Evolutionary conservation across 2,329 filamentous ascomycete genomes (phyloP).

Genomic region (Ciborinia camelliae): DNA sequence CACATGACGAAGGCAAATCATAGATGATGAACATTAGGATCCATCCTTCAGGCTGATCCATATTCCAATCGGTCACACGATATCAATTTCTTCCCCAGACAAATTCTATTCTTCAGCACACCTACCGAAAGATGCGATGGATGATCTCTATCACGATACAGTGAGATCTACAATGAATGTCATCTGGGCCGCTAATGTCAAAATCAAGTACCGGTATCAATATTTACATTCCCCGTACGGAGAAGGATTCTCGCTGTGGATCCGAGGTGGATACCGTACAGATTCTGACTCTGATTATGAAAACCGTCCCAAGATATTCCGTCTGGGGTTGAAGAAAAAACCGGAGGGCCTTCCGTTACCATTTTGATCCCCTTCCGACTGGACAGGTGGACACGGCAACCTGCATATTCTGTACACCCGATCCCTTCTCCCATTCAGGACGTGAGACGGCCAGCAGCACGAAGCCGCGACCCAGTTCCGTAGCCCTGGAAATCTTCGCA

Average conservation of each 20-base stretch:
- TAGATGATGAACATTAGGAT: not conserved
- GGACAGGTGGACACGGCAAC: constrained; percentile 1
- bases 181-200: constrained; percentile 6
- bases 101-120: constrained; percentile 3
- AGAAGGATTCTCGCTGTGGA: not conserved
- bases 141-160: constrained; percentile 2
- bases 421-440: constrained; percentile 4
- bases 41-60: constrained; percentile 4
- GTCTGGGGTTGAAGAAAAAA: not conserved
- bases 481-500: constrained; percentile 14
- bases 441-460: constrained; percentile 4
- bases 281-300: not conserved
- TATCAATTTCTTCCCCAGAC: constrained; percentile 1
- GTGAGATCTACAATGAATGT: constrained; percentile 6
- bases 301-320: not conserved
- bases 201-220: not conserved
- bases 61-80: constrained; percentile 1
- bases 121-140: not conserved
- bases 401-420: constrained; percentile 11
- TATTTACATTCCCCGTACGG: constrained; percentile 4
- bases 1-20: not conserved
- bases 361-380: not conserved
- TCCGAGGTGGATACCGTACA: not conserved
- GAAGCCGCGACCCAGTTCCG: constrained; percentile 14
- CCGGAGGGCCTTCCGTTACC: constrained; percentile 1